Evolutionary conservation across 768 basidiomycete species (phyloP).

Genomic region (Tricholoma hemisulphureum): DNA sequence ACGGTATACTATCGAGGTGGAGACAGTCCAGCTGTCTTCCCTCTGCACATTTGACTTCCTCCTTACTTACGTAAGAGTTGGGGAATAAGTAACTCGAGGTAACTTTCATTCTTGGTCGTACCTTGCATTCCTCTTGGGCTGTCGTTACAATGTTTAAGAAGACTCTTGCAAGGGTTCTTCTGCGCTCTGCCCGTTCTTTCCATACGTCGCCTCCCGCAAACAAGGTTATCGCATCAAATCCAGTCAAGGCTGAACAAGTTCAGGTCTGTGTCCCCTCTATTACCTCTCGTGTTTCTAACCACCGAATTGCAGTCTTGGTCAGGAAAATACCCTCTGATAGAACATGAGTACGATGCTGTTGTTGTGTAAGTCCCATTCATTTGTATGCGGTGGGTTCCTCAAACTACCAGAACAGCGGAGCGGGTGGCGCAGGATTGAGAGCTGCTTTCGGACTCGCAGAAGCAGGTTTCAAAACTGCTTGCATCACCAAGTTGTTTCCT

Average conservation of each 20-base stretch:
- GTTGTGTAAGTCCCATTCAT: slow-evolving; percentile 77
- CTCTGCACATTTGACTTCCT: too few relatives aligned
- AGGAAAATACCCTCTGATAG: slow-evolving; percentile 93
- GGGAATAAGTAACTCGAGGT: too few relatives aligned
- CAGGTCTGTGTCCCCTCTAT: slow-evolving; percentile 45
- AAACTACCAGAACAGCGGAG: slow-evolving; percentile 59
- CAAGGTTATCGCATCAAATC: slow-evolving; percentile 67
- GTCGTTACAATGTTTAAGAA: slow-evolving; percentile 60
- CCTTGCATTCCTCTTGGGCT: neutral
- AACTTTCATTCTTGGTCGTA: neutral
- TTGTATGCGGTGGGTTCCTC: neutral
- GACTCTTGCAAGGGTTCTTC: slow-evolving; percentile 53
- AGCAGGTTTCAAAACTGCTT: slow-evolving; percentile 97
- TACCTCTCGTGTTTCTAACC: slow-evolving; percentile 14
- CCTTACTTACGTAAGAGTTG: too few relatives aligned
- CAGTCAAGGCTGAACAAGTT: slow-evolving; percentile 80
- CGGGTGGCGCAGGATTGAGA: slow-evolving; percentile 96
- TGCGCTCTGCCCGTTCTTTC: slow-evolving; percentile 57
- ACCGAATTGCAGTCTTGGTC: slow-evolving; percentile 59
- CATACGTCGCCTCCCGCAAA: slow-evolving; percentile 58
- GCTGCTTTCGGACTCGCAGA: slow-evolving; percentile 98
- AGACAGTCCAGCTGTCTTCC: too few relatives aligned
- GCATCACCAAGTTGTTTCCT: slow-evolving; percentile 98
- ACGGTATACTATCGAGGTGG: too few relatives aligned
- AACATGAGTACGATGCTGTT: slow-evolving; percentile 98